A percentile compares a stretch with the other conserved stretches of the same genome.
phyloP scores from a whole-genome alignment of 352 stramenopile genomes.

The Phytophthora colocasiae region DNA sequence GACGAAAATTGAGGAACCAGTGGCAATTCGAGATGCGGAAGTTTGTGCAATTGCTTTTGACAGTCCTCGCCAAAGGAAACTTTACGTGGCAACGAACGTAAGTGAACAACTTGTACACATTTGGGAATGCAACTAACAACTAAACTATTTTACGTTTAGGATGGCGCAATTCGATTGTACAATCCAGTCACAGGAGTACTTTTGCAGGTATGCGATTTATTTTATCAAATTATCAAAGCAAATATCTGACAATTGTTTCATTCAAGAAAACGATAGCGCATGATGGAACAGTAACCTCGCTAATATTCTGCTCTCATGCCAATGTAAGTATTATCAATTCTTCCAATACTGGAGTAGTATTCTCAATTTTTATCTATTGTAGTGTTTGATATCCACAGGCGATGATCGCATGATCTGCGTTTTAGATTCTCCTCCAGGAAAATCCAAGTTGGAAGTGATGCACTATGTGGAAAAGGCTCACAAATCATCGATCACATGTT shows the following conservation, averaged over 20 bases:
- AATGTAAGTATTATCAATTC: constrained; percentile 41
- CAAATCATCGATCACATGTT: constrained; percentile 63
- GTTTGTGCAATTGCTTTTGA: constrained; percentile 72
- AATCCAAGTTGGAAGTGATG: constrained; percentile 62
- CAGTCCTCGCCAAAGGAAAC: constrained; percentile 65
- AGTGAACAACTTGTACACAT: constrained; percentile 5
- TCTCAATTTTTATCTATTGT: background rate
- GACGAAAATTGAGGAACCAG: constrained; percentile 58
- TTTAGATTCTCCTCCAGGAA: constrained; percentile 49
- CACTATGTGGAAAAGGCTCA: constrained; percentile 74
- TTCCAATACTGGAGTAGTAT: background rate
- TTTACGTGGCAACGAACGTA: constrained; percentile 76
- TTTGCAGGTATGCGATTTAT: constrained; percentile 41
- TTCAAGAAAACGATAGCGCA: constrained; percentile 61
- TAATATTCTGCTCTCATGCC: constrained; percentile 66
- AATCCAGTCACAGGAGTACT: constrained; percentile 71
- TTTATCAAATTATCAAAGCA: too few relatives aligned
- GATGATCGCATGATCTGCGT: constrained; percentile 68
- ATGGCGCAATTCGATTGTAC: constrained; percentile 68
- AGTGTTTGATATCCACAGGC: constrained; percentile 76
- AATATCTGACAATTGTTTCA: background rate
- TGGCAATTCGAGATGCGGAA: constrained; percentile 54
- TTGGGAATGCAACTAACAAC: background rate
- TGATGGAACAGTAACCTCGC: constrained; percentile 59
- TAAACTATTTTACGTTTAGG: constrained; percentile 30